These are phyloP conservation scores for Thalassiosira hispida DNA, from an alignment of 352 stramenopile species.

Conservation along the genomic window DNA sequence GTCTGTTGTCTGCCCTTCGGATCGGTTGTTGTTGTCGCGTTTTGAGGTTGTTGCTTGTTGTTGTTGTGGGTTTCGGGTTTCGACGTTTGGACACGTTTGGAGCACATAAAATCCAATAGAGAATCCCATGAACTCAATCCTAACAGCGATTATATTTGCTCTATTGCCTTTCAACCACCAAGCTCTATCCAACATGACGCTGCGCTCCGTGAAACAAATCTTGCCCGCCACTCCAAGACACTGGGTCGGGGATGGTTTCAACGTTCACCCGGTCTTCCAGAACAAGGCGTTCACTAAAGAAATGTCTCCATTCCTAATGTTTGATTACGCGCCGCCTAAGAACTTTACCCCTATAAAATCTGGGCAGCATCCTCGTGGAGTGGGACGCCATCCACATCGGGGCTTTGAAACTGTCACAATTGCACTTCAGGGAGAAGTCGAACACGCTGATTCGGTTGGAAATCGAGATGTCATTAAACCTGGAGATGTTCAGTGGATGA, in stretches of 20 bases:
- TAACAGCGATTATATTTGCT: too few relatives aligned
- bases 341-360: conserved; percentile 54
- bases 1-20: too few relatives aligned
- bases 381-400: conserved; percentile 79
- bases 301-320: conserved; percentile 81
- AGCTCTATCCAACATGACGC: conserved; percentile 6
- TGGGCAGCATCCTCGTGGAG: conserved; percentile 36
- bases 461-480: conserved; percentile 74
- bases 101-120: too few relatives aligned
- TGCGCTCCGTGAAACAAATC: conserved; percentile 67
- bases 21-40: too few relatives aligned
- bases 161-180: background rate
- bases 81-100: too few relatives aligned
- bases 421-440: conserved; percentile 83
- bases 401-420: conserved; percentile 83
- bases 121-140: too few relatives aligned
- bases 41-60: too few relatives aligned
- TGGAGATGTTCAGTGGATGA: conserved; percentile 86
- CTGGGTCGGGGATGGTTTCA: conserved; percentile 82
- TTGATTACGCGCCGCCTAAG: conserved; percentile 81
- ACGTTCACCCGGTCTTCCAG: conserved; percentile 76
- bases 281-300: conserved; percentile 79
- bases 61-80: too few relatives aligned
- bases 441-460: conserved; percentile 78
- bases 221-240: conserved; percentile 56